Evolutionary conservation across 352 stramenopile species (phyloP).

Genomic region (Vaucheria bursata): DNA sequence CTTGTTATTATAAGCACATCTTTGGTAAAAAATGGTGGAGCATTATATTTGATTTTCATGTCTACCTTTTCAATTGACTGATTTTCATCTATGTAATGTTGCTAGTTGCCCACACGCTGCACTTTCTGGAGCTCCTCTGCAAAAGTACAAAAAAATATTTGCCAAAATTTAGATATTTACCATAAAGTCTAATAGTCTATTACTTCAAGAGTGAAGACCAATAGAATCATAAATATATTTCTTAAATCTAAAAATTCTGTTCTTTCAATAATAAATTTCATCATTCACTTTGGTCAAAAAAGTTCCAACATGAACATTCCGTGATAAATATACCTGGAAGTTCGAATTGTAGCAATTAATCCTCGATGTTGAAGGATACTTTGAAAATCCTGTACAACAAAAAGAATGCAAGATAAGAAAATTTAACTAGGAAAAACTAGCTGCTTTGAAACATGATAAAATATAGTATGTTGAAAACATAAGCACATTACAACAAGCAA

Average conservation of each 20-base stretch:
- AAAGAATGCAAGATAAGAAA: slow-evolving; percentile 47
- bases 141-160: slow-evolving; percentile 9
- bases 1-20: too few relatives aligned
- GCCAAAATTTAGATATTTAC: neutral
- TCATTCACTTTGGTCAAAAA: neutral
- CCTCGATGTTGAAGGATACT: slow-evolving; percentile 19
- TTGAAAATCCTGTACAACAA: slow-evolving; percentile 27
- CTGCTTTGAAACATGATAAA: neutral
- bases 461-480: slow-evolving; percentile 24
- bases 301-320: neutral
- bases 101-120: slow-evolving; percentile 62
- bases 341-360: slow-evolving; percentile 40
- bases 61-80: too few relatives aligned
- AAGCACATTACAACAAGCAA: slow-evolving; percentile 41
- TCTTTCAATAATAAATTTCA: neutral
- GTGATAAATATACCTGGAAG: slow-evolving; percentile 22
- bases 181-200: neutral
- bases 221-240: neutral
- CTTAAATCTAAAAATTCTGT: neutral
- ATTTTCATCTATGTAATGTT: too few relatives aligned
- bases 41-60: too few relatives aligned
- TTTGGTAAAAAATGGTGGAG: too few relatives aligned
- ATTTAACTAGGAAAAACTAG: neutral
- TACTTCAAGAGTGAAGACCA: neutral
- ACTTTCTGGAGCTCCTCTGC: slow-evolving; percentile 56